Base-by-base conservation (phyloP, 2,329 filamentous ascomycete genomes). In the Allantophomopsis lycopodina region DNA sequence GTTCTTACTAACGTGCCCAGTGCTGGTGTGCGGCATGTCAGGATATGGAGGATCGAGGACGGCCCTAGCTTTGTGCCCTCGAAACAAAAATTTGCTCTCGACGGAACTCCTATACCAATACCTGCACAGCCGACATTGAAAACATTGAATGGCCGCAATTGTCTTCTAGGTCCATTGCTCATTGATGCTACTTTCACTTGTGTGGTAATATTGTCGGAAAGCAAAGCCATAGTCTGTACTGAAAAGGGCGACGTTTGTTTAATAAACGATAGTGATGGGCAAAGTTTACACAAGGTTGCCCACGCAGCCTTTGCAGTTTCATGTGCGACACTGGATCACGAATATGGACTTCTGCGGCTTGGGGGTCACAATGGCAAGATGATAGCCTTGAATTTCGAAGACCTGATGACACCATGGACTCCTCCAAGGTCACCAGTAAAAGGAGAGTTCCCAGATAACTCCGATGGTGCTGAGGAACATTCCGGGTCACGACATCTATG, bases 231-330 rank as follows among this genome's bases (percentile, higher is more conserved):
- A 32, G 66, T 96, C 33, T 91, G 86, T 60, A 84, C 89, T 3
- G 88, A 95, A 53, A 74, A 76, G 42, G 91, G 91, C 20, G 82
- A 93, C 52, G 67, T 98, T n/a, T 96, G 89, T 58, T 65, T 94
- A 21, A 83, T 95, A 46, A 83, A 94, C 48, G 73, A 71, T 23
- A 76, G 73, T 38, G 79, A 78, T 45, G 73, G 77, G 45, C 81
- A 83, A 58, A 83, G 76, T 48, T 64, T 95, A 36, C 65, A 69
- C 34, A 76, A 77, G 42, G 66, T 86, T 28, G 68, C 77, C 31
- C 71, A 75, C 35, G 65, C 81, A 28, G 76, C 73, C 1, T 89
- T 89, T 53, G 56, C 66, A 8, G 54, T 61, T n/a, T 57, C 55
- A 13, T 62, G 59, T 42, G 45, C 61, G 18, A 55, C 60, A n/a